Percentiles rank a stretch among this genome's conserved stretches.
Conservation (phyloP, 768 basidiomycete genomes). For the Leccinum aurantiacum region DNA sequence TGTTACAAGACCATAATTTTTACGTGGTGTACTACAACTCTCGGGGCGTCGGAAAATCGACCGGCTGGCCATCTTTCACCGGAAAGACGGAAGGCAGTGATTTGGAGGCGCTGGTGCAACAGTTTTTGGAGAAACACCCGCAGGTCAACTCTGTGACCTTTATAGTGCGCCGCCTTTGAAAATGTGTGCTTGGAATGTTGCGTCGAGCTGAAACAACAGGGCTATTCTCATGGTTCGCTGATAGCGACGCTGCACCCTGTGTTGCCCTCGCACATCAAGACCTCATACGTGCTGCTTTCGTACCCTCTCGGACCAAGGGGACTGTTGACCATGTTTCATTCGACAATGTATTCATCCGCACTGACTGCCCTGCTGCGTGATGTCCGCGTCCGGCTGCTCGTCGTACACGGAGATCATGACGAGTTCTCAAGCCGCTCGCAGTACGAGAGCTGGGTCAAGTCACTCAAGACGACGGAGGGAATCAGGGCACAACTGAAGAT, state of each 20-base stretch:
- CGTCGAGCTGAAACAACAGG: conserved; percentile 42
- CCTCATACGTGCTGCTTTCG: conserved; percentile 68
- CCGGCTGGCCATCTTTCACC: conserved; percentile 71
- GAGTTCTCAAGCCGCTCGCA: conserved; percentile 61
- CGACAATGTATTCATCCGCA: conserved; percentile 50
- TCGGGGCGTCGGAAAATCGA: conserved; percentile 72
- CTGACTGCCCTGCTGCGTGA: conserved; percentile 52
- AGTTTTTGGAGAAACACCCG: conserved; percentile 45
- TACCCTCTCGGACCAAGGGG: conserved; percentile 71
- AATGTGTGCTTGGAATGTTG: not conserved
- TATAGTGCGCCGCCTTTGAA: conserved; percentile 46
- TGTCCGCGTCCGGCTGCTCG: conserved; percentile 49
- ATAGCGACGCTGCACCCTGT: conserved; percentile 66
- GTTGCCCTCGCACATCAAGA: conserved; percentile 47
- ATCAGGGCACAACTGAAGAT: conserved; percentile 28
- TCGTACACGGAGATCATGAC: conserved; percentile 68
- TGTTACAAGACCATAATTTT: conserved; percentile 47
- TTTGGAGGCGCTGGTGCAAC: conserved; percentile 58
- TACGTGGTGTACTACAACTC: conserved; percentile 74
- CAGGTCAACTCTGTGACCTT: conserved; percentile 54
- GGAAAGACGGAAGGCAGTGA: conserved; percentile 72
- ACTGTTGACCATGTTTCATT: conserved; percentile 68
- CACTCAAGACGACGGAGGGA: conserved; percentile 33
- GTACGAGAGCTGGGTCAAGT: conserved; percentile 56
- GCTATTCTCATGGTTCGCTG: conserved; percentile 81